Evolutionary conservation across 257 asterid species (phyloP).

Genomic region (Solanum habrochaites): DNA sequence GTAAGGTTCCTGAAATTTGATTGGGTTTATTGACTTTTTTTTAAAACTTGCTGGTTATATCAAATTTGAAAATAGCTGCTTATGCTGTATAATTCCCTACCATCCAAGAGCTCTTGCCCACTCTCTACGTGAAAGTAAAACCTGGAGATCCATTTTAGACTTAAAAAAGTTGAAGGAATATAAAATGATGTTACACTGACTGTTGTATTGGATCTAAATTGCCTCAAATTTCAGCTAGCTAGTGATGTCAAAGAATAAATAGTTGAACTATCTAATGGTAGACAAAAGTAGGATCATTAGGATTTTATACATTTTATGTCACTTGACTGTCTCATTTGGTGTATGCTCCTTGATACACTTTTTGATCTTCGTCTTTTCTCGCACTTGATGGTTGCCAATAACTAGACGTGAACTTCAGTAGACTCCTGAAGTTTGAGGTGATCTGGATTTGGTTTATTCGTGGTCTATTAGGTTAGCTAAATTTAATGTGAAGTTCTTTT

Average conservation of each 20-base stretch:
- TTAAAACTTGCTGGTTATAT: background rate
- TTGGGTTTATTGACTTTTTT: slow-evolving; percentile 8
- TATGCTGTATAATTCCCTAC: background rate
- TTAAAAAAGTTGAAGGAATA: background rate
- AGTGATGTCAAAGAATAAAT: background rate
- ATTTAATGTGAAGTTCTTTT: background rate
- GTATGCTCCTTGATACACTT: background rate
- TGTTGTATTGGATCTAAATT: background rate
- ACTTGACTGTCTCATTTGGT: background rate
- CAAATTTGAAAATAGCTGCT: background rate
- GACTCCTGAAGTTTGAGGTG: background rate
- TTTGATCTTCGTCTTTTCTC: background rate
- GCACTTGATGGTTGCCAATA: background rate
- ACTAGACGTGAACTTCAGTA: background rate
- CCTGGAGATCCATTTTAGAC: background rate
- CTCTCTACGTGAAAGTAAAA: background rate
- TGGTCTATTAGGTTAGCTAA: background rate
- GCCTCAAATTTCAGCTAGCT: background rate
- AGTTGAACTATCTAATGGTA: background rate
- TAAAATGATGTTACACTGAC: background rate
- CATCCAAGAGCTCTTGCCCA: background rate
- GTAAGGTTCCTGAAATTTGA: slow-evolving; percentile 53
- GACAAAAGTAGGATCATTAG: background rate
- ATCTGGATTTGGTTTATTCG: background rate
- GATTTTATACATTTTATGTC: background rate